A percentile compares a stretch with the other conserved stretches of the same genome.
phyloP scores from a whole-genome alignment of 495 filamentous ascomycete genomes.

The Tuber indicum region DNA sequence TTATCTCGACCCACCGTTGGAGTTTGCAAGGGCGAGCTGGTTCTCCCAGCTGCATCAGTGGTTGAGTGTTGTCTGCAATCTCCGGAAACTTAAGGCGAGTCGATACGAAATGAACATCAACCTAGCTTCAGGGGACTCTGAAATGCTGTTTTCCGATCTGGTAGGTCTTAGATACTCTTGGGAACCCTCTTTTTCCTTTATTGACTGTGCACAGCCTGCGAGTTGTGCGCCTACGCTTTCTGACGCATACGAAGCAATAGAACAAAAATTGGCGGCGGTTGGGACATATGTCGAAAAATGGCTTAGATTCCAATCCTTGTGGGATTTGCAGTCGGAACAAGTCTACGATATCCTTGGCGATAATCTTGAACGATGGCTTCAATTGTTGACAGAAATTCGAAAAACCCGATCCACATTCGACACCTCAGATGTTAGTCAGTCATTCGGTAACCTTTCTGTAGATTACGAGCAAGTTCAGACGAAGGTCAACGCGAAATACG shows the following conservation, averaged over 20 bases:
- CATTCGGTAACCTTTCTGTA: slow-evolving; percentile 86
- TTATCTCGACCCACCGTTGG: slow-evolving; percentile 84
- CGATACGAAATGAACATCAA: slow-evolving; percentile 83
- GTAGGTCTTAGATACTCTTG: slow-evolving; percentile 41
- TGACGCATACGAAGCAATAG: slow-evolving; percentile 71
- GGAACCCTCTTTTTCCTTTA: neutral
- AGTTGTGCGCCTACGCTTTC: slow-evolving; percentile 69
- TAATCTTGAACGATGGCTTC: slow-evolving; percentile 83
- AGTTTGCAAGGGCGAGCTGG: slow-evolving; percentile 90
- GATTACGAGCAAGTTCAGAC: slow-evolving; percentile 98
- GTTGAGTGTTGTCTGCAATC: slow-evolving; percentile 84
- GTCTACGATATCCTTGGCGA: slow-evolving; percentile 89
- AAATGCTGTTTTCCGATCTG: slow-evolving; percentile 78
- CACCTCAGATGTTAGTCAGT: slow-evolving; percentile 81
- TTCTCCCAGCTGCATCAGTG: slow-evolving; percentile 84
- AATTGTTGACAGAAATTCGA: slow-evolving; percentile 88
- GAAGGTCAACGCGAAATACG: slow-evolving; percentile 96
- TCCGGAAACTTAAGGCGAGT: slow-evolving; percentile 86
- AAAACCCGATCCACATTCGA: slow-evolving; percentile 92
- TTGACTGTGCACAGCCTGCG: slow-evolving; percentile 45
- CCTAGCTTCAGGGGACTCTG: slow-evolving; percentile 56
- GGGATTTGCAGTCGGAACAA: slow-evolving; percentile 93
- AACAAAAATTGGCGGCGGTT: slow-evolving; percentile 68
- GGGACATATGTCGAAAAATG: slow-evolving; percentile 87
- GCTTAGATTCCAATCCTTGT: slow-evolving; percentile 96